These are phyloP conservation scores for Starmerella asiatica DNA, from an alignment of 805 yeast species.

Conservation along the genomic window DNA sequence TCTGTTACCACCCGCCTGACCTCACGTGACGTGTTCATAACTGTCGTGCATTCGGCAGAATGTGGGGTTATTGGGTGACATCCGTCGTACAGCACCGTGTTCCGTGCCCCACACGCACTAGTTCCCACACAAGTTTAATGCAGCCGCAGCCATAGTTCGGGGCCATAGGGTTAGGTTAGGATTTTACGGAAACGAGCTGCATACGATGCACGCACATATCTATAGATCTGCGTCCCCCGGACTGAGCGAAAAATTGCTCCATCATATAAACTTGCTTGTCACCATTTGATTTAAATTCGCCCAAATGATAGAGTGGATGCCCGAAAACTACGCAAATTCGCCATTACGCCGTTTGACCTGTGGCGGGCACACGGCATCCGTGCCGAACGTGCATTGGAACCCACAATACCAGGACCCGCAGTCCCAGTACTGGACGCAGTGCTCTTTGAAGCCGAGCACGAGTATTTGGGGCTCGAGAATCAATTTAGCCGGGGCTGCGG, in stretches of 20 bases:
- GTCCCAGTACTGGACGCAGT: constrained; percentile 1
- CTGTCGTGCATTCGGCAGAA: too few relatives aligned
- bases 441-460: constrained; percentile 11
- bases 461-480: constrained; percentile 15
- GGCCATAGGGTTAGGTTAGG: background rate
- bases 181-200: background rate
- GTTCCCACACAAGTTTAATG: too few relatives aligned
- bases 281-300: too few relatives aligned
- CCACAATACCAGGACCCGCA: background rate
- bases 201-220: too few relatives aligned
- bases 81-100: too few relatives aligned
- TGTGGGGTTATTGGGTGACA: too few relatives aligned
- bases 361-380: background rate
- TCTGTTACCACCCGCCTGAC: too few relatives aligned
- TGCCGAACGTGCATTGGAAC: background rate
- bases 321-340: background rate
- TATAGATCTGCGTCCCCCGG: too few relatives aligned
- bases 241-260: too few relatives aligned
- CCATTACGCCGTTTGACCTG: background rate
- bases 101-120: too few relatives aligned
- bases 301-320: background rate
- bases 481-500: background rate
- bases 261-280: too few relatives aligned
- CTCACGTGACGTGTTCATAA: too few relatives aligned
- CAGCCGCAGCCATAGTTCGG: background rate